Evolutionary conservation across 192 early-diverging fungal species (phyloP), one percentile per base, ranked within the genome.

Genomic region (Umbelopsis ramanniana): DNA sequence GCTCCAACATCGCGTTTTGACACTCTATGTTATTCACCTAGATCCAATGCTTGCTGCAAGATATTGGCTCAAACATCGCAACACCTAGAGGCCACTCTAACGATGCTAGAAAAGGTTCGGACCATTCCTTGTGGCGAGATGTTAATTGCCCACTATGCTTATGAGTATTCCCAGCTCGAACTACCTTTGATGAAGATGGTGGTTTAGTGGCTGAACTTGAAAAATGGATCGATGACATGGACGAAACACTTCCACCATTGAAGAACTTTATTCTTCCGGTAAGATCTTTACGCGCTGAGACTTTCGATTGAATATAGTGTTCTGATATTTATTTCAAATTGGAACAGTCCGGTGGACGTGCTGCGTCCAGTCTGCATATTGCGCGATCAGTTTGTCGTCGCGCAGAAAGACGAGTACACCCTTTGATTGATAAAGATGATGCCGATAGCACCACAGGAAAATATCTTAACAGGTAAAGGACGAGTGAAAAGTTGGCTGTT

Each of bases 1-100:
- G n/a, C n/a, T n/a, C 11, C 40, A 43, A 6, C 5, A 50, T 50
- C 3, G 1, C 17, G 6, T 50, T 19, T 10, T 50, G 19, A 50
- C 48, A 1, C 7, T 15, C 70, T 40, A 3, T 23, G 3, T 0
- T 21, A n/a, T 14, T 21, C 10, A 40, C 15, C 15, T 76, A 92
- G 85, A 92, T 98, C 67, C 96, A 98, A 87, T 95, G 95, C 74
- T 83, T 93, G 29, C 75, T 98, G 53, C 95, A 95, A 74, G 95
- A 97, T 71, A 87, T 96, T 11, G 91, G 91, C 6, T 94, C 94
- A n/a, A 97, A 96, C 78, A 87, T 96, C 66, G 95, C 96, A 3
- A 97, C 95, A 11, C 95, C 95, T 22, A 77, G 92, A 35, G 78
- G 73, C 14, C 74, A 83, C 4, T 85, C 90, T 14, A 83, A 83